Evolutionary conservation across 352 stramenopile species (phyloP).

Genomic region (Nothophytophthora sp.): DNA sequence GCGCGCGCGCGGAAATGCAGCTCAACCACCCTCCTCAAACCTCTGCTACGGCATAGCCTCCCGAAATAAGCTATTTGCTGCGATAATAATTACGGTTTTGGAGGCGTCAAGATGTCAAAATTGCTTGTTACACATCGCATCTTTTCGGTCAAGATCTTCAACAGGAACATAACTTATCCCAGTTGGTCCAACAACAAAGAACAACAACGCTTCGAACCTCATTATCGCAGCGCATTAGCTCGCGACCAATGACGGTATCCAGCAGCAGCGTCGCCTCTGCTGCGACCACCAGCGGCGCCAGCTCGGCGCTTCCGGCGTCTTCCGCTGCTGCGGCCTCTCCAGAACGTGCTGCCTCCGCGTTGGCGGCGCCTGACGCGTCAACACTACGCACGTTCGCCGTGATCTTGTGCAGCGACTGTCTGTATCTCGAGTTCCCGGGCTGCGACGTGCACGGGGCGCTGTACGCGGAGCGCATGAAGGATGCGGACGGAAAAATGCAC

Average conservation of each 20-base stretch:
- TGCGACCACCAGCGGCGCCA: conserved; percentile 5
- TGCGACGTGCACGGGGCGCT: conserved; percentile 85
- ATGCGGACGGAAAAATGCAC: conserved; percentile 31
- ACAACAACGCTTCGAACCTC: too few species aligned
- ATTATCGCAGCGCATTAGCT: conserved; percentile 21
- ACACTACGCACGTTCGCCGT: conserved; percentile 72
- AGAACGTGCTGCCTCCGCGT: neutral
- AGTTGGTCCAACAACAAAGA: too few species aligned
- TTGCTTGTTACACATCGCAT: too few species aligned
- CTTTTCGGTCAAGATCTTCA: too few species aligned
- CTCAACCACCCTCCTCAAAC: too few species aligned
- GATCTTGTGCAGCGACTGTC: conserved; percentile 80
- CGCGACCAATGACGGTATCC: conserved; percentile 43
- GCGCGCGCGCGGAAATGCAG: too few species aligned
- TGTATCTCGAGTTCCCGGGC: conserved; percentile 89
- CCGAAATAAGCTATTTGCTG: too few species aligned
- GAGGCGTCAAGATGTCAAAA: too few species aligned
- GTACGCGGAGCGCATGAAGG: conserved; percentile 68
- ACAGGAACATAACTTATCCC: too few species aligned
- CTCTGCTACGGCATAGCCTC: too few species aligned
- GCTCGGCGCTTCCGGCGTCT: neutral
- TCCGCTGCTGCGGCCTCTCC: neutral
- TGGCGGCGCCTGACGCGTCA: conserved; percentile 1
- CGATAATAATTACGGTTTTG: too few species aligned
- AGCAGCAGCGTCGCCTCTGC: conserved; percentile 28